Evolutionary conservation across 2,329 filamentous ascomycete species (phyloP).

Genomic region (Colletotrichum siamense): DNA sequence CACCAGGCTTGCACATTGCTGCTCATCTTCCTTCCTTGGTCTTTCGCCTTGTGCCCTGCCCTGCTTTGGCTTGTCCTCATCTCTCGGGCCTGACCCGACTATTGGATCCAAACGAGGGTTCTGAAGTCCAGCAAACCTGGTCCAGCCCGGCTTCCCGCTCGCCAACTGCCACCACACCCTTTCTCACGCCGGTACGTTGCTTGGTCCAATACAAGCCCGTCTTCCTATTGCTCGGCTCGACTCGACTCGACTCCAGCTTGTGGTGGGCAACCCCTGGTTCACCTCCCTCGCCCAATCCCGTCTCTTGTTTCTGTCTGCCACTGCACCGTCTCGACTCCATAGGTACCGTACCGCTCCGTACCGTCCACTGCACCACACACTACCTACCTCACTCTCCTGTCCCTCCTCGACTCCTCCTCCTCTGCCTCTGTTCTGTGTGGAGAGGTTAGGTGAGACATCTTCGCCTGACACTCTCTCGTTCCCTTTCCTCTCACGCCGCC

Average conservation of each 20-base stretch:
- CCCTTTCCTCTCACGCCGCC: neutral
- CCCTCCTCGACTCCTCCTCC: constrained; percentile 4
- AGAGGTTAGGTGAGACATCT: constrained; percentile 22
- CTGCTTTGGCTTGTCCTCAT: neutral
- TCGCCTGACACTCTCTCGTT: constrained; percentile 10
- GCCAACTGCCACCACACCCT: neutral
- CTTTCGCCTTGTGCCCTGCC: neutral
- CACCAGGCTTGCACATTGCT: neutral
- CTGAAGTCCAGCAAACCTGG: neutral
- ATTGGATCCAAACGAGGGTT: neutral
- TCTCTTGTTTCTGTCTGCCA: constrained; percentile 14
- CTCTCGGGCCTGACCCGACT: neutral
- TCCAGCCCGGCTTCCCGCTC: neutral
- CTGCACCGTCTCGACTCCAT: neutral
- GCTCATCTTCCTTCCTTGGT: neutral
- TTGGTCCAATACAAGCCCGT: constrained; percentile 9
- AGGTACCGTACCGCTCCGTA: constrained; percentile 2
- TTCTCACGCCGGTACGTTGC: neutral
- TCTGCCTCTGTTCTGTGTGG: constrained; percentile 9
- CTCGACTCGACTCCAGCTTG: constrained; percentile 13
- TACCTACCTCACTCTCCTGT: constrained; percentile 5
- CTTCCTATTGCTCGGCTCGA: neutral
- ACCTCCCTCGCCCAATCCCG: constrained; percentile 16
- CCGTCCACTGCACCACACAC: neutral
- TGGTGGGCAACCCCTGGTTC: constrained; percentile 16